A percentile compares a stretch with the other conserved stretches of the same genome.
phyloP scores from a whole-genome alignment of 1,139 yeast genomes.

The Suhomyces kunorum region DNA sequence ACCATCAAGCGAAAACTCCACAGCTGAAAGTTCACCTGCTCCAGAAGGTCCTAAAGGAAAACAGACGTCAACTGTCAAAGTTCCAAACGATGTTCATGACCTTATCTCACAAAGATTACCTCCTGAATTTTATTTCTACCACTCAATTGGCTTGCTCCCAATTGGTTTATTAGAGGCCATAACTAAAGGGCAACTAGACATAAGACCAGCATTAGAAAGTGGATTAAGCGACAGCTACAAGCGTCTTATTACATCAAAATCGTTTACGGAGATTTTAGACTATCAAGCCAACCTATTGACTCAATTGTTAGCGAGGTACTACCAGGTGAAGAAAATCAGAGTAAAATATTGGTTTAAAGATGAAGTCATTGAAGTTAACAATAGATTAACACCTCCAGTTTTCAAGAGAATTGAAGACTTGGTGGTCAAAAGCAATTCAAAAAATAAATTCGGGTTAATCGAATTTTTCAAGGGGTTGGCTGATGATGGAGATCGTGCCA shows the following conservation, averaged over 20 bases:
- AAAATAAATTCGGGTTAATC: conserved; percentile 34
- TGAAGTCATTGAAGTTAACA: conserved; percentile 47
- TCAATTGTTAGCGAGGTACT: conserved; percentile 77
- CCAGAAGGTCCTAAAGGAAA: conserved; percentile 8
- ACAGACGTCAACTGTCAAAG: conserved; percentile 26
- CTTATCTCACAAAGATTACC: conserved; percentile 85
- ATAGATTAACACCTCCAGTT: conserved; percentile 53
- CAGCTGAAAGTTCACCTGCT: conserved; percentile 7
- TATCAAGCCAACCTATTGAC: conserved; percentile 68
- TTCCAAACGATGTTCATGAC: conserved; percentile 82
- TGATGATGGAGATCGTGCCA: conserved; percentile 9
- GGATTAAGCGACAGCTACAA: conserved; percentile 61
- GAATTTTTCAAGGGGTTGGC: conserved; percentile 35
- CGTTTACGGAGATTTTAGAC: conserved; percentile 53
- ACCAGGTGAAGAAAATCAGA: conserved; percentile 70
- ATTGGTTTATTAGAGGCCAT: conserved; percentile 68
- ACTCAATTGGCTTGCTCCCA: conserved; percentile 73
- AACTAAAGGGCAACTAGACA: conserved; percentile 61
- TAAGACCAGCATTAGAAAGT: conserved; percentile 73
- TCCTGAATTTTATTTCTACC: conserved; percentile 80
- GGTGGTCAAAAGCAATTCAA: conserved; percentile 17
- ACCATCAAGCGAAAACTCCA: conserved; percentile 1
- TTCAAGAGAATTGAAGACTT: conserved; percentile 30
- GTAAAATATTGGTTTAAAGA: conserved; percentile 64
- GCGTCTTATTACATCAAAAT: conserved; percentile 48